phyloP scores from a whole-genome alignment of 768 basidiomycete genomes.

The Kondoa subrosea region DNA sequence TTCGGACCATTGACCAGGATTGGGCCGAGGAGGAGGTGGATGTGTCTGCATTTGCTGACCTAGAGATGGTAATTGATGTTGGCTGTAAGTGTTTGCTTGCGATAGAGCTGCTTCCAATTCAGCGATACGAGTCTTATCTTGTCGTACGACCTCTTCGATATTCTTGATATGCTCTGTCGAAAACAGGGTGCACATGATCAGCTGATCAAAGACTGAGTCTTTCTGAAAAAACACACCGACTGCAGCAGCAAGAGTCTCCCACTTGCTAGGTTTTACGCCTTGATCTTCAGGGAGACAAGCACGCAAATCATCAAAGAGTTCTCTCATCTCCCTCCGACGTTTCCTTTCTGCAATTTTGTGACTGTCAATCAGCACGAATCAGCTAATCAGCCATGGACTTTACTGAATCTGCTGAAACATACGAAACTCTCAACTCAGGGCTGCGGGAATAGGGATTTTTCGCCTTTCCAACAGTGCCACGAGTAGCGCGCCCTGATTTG shows the following conservation, averaged over 20 bases:
- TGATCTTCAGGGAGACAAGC: conserved; percentile 84
- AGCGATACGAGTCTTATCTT: background rate
- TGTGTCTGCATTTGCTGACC: background rate
- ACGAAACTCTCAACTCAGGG: conserved; percentile 7
- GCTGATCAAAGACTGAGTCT: no score
- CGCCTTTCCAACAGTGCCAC: background rate
- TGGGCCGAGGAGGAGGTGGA: background rate
- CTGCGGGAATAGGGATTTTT: conserved; percentile 6
- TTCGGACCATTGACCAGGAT: background rate
- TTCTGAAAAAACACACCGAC: no score
- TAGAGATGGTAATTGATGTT: background rate
- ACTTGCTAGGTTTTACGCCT: conserved; percentile 88
- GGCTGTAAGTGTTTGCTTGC: background rate
- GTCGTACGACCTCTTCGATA: conserved; percentile 1
- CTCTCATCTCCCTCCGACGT: conserved; percentile 96
- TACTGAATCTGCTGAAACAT: no score
- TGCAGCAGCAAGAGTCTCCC: conserved; percentile 85
- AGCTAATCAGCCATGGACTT: no score
- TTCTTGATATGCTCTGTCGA: conserved; percentile 5
- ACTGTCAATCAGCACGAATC: no score
- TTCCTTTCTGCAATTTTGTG: conserved; percentile 97
- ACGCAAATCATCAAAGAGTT: conserved; percentile 86
- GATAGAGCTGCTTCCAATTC: background rate
- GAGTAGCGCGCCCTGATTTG: no score
- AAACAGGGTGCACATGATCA: no score